Percentiles rank a stretch among this genome's conserved stretches.
These are phyloP conservation scores for Monosporascus sp. DNA, from an alignment of 2,329 filamentous ascomycete genomes.

Conservation along the genomic window DNA sequence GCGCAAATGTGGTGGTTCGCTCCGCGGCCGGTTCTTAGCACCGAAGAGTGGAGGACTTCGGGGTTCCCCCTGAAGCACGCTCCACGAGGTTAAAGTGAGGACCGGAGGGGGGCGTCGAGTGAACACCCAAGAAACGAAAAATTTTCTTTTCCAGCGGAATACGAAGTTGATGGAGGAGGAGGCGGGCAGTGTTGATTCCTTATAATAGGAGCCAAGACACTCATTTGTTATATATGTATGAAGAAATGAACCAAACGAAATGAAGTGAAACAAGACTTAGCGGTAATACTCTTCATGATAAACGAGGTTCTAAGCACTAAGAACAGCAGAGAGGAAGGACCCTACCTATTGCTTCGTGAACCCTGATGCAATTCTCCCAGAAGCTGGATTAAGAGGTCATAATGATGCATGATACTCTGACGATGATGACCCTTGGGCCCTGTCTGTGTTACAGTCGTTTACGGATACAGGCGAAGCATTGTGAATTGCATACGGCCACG, in stretches of 20 bases:
- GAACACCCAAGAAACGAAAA: slow-evolving; percentile 37
- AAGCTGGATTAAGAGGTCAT: neutral
- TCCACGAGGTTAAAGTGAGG: slow-evolving; percentile 70
- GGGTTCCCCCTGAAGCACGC: slow-evolving; percentile 29
- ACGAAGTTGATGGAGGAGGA: slow-evolving; percentile 24
- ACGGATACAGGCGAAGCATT: no score
- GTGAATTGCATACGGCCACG: neutral
- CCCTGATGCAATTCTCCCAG: no score
- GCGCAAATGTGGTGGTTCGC: slow-evolving; percentile 50
- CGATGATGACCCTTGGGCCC: neutral
- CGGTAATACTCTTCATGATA: neutral
- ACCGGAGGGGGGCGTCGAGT: slow-evolving; percentile 59
- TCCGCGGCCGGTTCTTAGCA: slow-evolving; percentile 62
- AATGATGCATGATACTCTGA: neutral
- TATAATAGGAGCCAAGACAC: slow-evolving; percentile 18
- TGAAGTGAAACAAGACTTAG: neutral
- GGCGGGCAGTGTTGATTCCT: slow-evolving; percentile 18
- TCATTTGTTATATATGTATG: slow-evolving; percentile 24
- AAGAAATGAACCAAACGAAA: slow-evolving; percentile 5
- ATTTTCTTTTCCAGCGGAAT: slow-evolving; percentile 3
- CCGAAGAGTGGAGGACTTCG: slow-evolving; percentile 56
- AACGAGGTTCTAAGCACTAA: neutral
- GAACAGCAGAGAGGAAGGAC: no score
- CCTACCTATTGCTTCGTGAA: no score
- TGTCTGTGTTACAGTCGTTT: neutral